These are phyloP conservation scores for Kandelia obovata DNA, from an alignment of 345 rosid species.

Conservation along the genomic window DNA sequence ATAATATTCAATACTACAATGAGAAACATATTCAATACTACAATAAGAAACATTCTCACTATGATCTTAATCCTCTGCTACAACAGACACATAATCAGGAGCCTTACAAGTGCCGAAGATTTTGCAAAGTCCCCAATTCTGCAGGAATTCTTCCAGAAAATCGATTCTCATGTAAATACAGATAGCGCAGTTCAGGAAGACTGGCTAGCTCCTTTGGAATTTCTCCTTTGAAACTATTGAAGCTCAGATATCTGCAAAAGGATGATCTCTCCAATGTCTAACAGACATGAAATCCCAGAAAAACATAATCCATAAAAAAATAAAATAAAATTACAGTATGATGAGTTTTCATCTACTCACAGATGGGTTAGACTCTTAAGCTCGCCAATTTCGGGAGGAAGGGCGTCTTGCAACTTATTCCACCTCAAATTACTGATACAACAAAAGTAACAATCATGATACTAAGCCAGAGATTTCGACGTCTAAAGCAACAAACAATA, in stretches of 20 bases:
- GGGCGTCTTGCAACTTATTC: conserved; percentile 88
- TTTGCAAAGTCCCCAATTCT: conserved; percentile 67
- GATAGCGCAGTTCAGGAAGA: conserved; percentile 87
- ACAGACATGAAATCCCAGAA: neutral
- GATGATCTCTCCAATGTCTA: neutral
- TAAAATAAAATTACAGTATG: neutral
- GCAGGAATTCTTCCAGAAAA: conserved; percentile 80
- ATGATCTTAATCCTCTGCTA: neutral
- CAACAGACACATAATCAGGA: neutral
- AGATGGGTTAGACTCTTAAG: conserved; percentile 85
- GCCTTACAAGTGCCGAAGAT: conserved; percentile 37
- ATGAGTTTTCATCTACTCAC: conserved; percentile 37
- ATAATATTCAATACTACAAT: neutral
- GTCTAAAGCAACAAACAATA: neutral
- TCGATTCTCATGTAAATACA: conserved; percentile 90
- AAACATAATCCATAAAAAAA: neutral
- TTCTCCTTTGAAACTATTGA: conserved; percentile 90
- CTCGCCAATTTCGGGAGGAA: conserved; percentile 88
- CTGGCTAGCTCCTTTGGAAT: conserved; percentile 83
- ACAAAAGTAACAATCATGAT: conserved; percentile 3
- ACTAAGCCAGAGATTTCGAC: neutral
- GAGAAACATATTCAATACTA: neutral
- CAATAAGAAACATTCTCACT: neutral
- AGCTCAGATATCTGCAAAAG: conserved; percentile 71
- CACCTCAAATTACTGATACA: conserved; percentile 72